Evolutionary conservation across 306 rosid species (phyloP), one percentile per base, ranked within the genome.

Genomic region (Begonia peltatifolia): DNA sequence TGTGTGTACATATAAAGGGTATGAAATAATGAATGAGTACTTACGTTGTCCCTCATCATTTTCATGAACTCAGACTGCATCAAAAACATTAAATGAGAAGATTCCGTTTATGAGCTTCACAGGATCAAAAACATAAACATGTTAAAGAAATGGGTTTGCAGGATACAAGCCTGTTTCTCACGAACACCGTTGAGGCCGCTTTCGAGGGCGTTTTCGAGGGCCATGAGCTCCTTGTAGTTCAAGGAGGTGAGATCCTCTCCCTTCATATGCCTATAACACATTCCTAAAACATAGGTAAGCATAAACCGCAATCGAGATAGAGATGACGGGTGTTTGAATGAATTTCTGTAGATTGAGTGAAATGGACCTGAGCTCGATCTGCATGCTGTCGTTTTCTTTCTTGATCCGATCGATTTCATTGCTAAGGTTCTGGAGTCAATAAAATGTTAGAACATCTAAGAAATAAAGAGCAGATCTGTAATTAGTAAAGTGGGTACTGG

Each of bases 331-430:
- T 30, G 5, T 7, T 30, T 30, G 38, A 30, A 30, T 30, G 6
- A 30, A 5, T 30, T 30, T 30, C 38, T 4, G 38, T 7, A 30
- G 38, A 30, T 30, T 1, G 59, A 51, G 47, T 41, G 42, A 42
- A 35, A 30, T 13, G 47, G 1, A 84, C 95, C 92, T 77, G 65
- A 85, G 85, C 56, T 85, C 70, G 63, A 85, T 76, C 69, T 85
- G 83, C 97, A 85, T 76, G 80, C 71, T 73, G 55, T 83, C 97
- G 61, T 90, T 85, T 64, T 90, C 97, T 68, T 90, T 90, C 71
- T 82, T 90, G 64, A 80, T 38, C 55, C 90, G 78, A 30, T 83
- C 94, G 61, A 90, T 62, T 79, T 90, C 97, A 58, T 73, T 76
- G 79, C 72, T 69, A 41, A 90, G 79, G 69, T 78, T 80, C 97